phyloP scores from a whole-genome alignment of 176 grass and related monocot species.

The Eragrostis nindensis region DNA sequence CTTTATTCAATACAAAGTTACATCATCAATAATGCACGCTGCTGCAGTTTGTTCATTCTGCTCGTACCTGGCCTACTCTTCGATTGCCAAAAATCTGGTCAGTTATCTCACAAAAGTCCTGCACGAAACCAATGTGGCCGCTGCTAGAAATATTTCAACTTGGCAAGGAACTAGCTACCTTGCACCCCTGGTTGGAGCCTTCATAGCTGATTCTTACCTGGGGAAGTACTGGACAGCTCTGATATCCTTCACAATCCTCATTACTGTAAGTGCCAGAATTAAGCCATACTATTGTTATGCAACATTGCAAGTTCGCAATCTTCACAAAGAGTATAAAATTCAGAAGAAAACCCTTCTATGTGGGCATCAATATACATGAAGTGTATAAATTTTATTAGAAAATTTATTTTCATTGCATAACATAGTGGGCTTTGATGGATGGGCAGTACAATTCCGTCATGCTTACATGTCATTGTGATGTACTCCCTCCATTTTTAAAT shows the following conservation, averaged over 20 bases:
- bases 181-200: conserved; percentile 62
- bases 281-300: not conserved
- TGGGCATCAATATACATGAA: not conserved
- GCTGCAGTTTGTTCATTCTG: conserved; percentile 61
- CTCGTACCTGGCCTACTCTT: conserved; percentile 56
- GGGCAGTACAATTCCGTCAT: not conserved
- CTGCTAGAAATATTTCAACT: conserved; percentile 60
- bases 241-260: conserved; percentile 62
- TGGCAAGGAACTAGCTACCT: conserved; percentile 58
- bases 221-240: conserved; percentile 70
- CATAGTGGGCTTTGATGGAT: conserved; percentile 25
- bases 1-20: conserved; percentile 25
- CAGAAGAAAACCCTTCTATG: not conserved
- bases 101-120: conserved; percentile 67
- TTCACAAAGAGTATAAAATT: not conserved
- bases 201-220: conserved; percentile 79
- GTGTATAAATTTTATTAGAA: not conserved
- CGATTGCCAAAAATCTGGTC: conserved; percentile 62
- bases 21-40: not conserved
- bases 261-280: conserved; percentile 59
- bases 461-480: not conserved
- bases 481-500: no score
- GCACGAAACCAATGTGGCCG: conserved; percentile 59
- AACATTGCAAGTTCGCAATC: not conserved
- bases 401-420: not conserved